These are phyloP conservation scores for Mycena vulgaris DNA, from an alignment of 768 basidiomycete genomes.

Conservation along the genomic window DNA sequence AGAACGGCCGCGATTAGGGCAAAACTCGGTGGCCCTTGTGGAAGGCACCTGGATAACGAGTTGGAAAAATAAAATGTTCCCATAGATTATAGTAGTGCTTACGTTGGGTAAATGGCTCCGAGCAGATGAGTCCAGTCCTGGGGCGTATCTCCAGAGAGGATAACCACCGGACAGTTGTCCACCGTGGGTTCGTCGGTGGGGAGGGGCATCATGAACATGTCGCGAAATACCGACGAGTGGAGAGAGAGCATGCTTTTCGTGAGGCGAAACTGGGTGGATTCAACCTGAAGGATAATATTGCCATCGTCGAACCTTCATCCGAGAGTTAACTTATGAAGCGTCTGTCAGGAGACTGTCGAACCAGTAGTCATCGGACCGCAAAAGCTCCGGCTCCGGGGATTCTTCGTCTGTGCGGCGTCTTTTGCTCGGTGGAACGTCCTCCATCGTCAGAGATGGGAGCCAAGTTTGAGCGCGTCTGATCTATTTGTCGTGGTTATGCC, in stretches of 20 bases:
- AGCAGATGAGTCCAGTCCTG: slow-evolving; percentile 54
- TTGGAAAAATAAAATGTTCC: not conserved
- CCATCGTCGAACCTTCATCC: too few relatives aligned
- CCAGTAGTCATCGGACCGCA: slow-evolving; percentile 40
- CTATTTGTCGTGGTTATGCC: too few relatives aligned
- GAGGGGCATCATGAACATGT: slow-evolving; percentile 57
- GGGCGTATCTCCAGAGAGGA: slow-evolving; percentile 49
- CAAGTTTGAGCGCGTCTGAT: too few relatives aligned
- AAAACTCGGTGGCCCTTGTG: not conserved
- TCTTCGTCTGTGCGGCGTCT: slow-evolving; percentile 3
- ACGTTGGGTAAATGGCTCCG: slow-evolving; percentile 46
- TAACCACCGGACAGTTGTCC: slow-evolving; percentile 52
- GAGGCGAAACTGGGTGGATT: slow-evolving; percentile 52
- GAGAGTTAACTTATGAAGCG: too few relatives aligned
- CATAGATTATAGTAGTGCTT: not conserved
- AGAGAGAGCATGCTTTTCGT: slow-evolving; percentile 53
- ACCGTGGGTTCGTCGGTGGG: slow-evolving; percentile 47
- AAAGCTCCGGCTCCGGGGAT: not conserved
- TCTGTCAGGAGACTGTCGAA: too few relatives aligned
- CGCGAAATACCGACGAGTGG: slow-evolving; percentile 54
- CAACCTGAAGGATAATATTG: slow-evolving; percentile 56
- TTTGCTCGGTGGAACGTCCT: not conserved
- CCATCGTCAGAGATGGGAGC: too few relatives aligned
- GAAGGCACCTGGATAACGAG: not conserved
- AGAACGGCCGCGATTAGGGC: slow-evolving; percentile 5